These are phyloP conservation scores for Monosporascus sp. DNA, from an alignment of 2,329 filamentous ascomycete genomes.

Conservation along the genomic window DNA sequence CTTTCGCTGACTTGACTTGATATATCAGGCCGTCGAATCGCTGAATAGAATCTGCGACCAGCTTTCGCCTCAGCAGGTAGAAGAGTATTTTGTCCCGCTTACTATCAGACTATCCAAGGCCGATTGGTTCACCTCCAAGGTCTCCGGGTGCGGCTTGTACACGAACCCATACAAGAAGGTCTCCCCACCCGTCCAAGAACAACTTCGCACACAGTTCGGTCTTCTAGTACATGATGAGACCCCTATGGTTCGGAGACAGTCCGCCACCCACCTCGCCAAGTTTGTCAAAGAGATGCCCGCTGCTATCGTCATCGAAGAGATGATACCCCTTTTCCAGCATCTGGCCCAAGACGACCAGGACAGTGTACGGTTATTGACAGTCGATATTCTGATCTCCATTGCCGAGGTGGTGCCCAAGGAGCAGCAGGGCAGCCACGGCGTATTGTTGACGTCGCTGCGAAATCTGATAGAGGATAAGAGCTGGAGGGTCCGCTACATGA, in stretches of 20 bases:
- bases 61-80: constrained; percentile 85
- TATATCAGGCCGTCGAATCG: constrained; percentile 82
- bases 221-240: constrained; percentile 96
- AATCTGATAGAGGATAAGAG: constrained; percentile 98
- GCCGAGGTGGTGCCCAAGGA: constrained; percentile 97
- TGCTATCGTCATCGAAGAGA: constrained; percentile 89
- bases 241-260: constrained; percentile 96
- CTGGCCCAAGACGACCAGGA: constrained; percentile 96
- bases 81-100: constrained; percentile 95
- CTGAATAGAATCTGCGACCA: constrained; percentile 98
- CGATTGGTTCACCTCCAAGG: constrained; percentile 99
- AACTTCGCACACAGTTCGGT: constrained; percentile 84
- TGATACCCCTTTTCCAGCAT: constrained; percentile 98
- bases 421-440: constrained; percentile 92
- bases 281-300: constrained; percentile 97
- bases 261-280: constrained; percentile 92
- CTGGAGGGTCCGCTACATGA: constrained; percentile 99
- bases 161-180: constrained; percentile 91
- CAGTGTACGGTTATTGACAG: constrained; percentile 90
- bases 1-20: constrained; percentile 4
- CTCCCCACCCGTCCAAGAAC: constrained; percentile 80
- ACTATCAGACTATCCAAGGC: constrained; percentile 95
- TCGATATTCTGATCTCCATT: constrained; percentile 93
- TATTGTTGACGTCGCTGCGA: constrained; percentile 82
- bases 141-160: constrained; percentile 94